A percentile compares a stretch with the other conserved stretches of the same genome.
phyloP scores from a whole-genome alignment of 2,329 filamentous ascomycete species.

The Madurella fahalii region DNA sequence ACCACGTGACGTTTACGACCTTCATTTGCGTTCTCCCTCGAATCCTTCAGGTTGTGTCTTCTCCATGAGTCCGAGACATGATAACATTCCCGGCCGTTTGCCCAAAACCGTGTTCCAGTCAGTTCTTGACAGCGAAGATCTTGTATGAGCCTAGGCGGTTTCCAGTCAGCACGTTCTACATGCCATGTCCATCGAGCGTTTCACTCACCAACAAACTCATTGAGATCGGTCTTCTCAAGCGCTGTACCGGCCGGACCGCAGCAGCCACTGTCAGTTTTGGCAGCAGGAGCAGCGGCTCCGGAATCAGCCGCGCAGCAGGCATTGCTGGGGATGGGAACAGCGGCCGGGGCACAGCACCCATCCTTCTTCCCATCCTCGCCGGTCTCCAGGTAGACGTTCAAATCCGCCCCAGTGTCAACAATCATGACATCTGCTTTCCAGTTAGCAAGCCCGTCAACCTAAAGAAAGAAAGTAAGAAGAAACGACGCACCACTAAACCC shows the following conservation, averaged over 20 bases:
- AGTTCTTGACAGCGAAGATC: constrained; percentile 46
- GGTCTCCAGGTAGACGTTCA: constrained; percentile 44
- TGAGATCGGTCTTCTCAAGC: constrained; percentile 38
- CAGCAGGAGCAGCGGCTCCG: background rate
- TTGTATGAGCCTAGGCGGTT: constrained; percentile 41
- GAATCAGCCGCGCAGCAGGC: background rate
- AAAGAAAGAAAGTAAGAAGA: background rate
- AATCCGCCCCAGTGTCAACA: constrained; percentile 42
- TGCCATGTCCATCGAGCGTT: background rate
- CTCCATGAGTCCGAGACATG: background rate
- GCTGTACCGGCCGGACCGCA: constrained; percentile 25
- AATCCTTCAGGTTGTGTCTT: background rate
- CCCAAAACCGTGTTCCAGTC: background rate
- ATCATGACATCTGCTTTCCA: constrained; percentile 37
- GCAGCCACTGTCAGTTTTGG: background rate
- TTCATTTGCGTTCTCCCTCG: no score
- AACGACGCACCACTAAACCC: constrained; percentile 45
- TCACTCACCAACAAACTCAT: constrained; percentile 47
- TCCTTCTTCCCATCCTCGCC: constrained; percentile 25
- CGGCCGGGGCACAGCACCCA: constrained; percentile 20
- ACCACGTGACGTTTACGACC: no score
- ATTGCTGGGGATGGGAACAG: background rate
- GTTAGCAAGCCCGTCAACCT: background rate
- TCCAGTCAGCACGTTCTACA: constrained; percentile 5
- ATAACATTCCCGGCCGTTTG: background rate